Evolutionary conservation across 768 basidiomycete species (phyloP).

Genomic region (Podaxis rugospora): DNA sequence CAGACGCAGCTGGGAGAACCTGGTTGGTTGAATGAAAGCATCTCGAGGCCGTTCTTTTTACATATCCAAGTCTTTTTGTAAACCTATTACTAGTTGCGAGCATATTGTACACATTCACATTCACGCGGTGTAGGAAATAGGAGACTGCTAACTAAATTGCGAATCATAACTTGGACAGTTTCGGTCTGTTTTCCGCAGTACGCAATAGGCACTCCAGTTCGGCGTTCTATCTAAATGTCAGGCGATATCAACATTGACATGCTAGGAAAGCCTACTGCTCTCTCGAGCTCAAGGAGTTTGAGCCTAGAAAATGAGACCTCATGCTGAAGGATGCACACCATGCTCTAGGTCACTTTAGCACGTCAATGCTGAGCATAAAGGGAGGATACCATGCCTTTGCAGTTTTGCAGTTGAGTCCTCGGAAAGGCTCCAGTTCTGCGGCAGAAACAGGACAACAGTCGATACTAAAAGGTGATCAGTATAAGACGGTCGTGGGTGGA

Average conservation of each 20-base stretch:
- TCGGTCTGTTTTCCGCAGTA: neutral
- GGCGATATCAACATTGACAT: neutral
- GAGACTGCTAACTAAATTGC: neutral
- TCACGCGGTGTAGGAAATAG: neutral
- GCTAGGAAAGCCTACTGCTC: conserved; percentile 44
- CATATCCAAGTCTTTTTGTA: too few relatives aligned
- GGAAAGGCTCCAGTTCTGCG: conserved; percentile 55
- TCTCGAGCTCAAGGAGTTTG: conserved; percentile 64
- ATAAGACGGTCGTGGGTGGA: neutral
- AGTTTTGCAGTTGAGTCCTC: conserved; percentile 71
- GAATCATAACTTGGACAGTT: neutral
- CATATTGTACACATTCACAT: too few relatives aligned
- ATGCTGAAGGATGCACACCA: conserved; percentile 67
- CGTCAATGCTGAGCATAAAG: neutral
- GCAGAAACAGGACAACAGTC: conserved; percentile 54
- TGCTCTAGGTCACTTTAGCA: conserved; percentile 43
- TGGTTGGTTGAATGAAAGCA: too few relatives aligned
- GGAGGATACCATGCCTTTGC: conserved; percentile 48
- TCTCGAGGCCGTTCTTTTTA: too few relatives aligned
- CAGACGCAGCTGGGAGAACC: too few relatives aligned
- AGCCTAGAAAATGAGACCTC: conserved; percentile 56
- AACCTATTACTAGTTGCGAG: too few relatives aligned
- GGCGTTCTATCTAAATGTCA: neutral
- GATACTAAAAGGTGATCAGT: conserved; percentile 22
- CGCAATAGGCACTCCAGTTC: conserved; percentile 4